Conservation (phyloP, 768 basidiomycete species). For the Baorangia bicolor region DNA sequence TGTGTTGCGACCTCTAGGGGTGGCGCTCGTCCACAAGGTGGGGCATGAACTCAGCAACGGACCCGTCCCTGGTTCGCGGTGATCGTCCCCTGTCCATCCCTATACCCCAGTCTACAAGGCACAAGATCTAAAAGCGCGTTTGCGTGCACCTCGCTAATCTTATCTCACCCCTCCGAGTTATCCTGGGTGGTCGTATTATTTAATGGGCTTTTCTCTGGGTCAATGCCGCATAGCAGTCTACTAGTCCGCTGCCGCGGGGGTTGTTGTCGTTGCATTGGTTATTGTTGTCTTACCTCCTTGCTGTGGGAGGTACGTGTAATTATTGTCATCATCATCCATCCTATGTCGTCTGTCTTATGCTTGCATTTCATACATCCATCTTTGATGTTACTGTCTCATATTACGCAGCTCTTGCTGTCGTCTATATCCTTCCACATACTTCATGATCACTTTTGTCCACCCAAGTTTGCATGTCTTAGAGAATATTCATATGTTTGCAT, state of each 20-base stretch:
- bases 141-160: background rate
- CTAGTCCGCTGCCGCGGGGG: background rate
- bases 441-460: background rate
- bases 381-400: background rate
- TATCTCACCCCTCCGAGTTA: background rate
- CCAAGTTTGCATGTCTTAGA: background rate
- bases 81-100: slow-evolving; percentile 2
- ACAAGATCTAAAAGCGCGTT: slow-evolving; percentile 8
- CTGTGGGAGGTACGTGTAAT: background rate
- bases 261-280: slow-evolving; percentile 1
- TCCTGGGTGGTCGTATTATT: background rate
- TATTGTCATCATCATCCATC: background rate
- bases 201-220: slow-evolving; percentile 1
- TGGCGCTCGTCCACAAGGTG: slow-evolving; percentile 66
- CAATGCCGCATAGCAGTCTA: background rate
- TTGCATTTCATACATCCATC: background rate
- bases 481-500: background rate
- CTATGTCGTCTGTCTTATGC: background rate
- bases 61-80: slow-evolving; percentile 37
- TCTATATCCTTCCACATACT: background rate
- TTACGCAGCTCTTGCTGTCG: background rate
- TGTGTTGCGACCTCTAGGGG: slow-evolving; percentile 66
- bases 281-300: background rate
- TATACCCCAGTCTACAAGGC: background rate
- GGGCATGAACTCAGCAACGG: slow-evolving; percentile 74